These are phyloP conservation scores for Penicillium capsulatum DNA, from an alignment of 2,329 filamentous ascomycete species.

Conservation along the genomic window DNA sequence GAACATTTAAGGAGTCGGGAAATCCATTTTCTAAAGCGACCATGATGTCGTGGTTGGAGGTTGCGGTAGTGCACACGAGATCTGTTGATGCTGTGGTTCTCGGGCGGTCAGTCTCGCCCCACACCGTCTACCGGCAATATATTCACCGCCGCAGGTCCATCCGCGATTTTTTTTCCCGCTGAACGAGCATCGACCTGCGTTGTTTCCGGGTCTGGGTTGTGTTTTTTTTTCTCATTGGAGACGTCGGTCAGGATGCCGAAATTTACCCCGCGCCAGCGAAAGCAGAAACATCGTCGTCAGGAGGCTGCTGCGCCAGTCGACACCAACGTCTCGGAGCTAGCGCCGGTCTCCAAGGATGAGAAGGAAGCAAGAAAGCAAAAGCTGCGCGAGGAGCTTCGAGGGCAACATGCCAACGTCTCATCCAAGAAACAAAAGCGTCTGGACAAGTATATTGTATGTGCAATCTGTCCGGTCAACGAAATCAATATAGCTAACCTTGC, in stretches of 20 bases:
- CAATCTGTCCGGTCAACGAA: not conserved
- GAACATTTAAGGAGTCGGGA: conserved; percentile 46
- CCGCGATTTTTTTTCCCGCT: conserved; percentile 21
- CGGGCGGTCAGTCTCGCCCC: conserved; percentile 17
- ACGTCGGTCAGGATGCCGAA: conserved; percentile 38
- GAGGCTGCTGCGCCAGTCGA: conserved; percentile 42
- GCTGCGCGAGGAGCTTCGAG: conserved; percentile 52
- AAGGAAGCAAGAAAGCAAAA: conserved; percentile 51
- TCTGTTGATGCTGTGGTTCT: conserved; percentile 9
- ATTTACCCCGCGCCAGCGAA: conserved; percentile 55
- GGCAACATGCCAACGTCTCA: conserved; percentile 54
- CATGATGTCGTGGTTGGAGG: conserved; percentile 18
- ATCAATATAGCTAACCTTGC: conserved; percentile 15
- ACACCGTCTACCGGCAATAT: conserved; percentile 14
- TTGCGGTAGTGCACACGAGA: not conserved
- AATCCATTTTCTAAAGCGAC: conserved; percentile 24
- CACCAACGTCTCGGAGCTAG: conserved; percentile 41
- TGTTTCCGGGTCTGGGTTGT: conserved; percentile 8
- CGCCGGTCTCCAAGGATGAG: conserved; percentile 49
- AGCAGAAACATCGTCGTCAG: conserved; percentile 48
- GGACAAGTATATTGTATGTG: conserved; percentile 62
- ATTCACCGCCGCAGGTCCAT: conserved; percentile 13
- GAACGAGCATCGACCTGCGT: conserved; percentile 5
- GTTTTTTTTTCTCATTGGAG: conserved; percentile 12
- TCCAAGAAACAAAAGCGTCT: conserved; percentile 64